phyloP scores from a whole-genome alignment of 345 rosid genomes.

The Excoecaria agallocha region DNA sequence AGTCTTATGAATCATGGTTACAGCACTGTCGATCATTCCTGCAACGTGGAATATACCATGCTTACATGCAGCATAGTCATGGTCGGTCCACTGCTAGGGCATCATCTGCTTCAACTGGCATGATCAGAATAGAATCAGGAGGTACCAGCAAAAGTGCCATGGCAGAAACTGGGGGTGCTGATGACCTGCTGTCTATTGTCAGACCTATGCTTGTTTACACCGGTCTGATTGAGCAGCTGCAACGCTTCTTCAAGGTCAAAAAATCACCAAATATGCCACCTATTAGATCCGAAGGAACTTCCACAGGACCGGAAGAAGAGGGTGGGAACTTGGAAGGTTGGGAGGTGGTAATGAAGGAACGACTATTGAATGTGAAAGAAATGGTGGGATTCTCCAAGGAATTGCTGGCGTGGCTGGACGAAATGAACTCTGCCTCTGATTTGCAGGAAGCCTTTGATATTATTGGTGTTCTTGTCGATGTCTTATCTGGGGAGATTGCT shows the following conservation, averaged over 20 bases:
- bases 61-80: constrained; percentile 84
- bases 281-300: constrained; percentile 43
- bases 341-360: constrained; percentile 80
- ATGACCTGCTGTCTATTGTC: constrained; percentile 62
- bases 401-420: constrained; percentile 77
- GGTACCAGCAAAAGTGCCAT: constrained; percentile 35
- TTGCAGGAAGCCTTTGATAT: constrained; percentile 91
- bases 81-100: constrained; percentile 49
- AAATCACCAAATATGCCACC: constrained; percentile 33
- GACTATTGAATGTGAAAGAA: constrained; percentile 63
- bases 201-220: constrained; percentile 85
- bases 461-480: constrained; percentile 69
- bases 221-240: constrained; percentile 92
- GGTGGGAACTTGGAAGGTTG: constrained; percentile 59
- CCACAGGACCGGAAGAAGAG: constrained; percentile 29
- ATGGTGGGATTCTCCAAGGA: constrained; percentile 86
- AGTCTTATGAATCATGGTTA: constrained; percentile 89
- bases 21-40: constrained; percentile 80
- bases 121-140: constrained; percentile 42
- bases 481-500: constrained; percentile 61
- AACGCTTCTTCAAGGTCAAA: constrained; percentile 67
- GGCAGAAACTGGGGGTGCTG: constrained; percentile 36
- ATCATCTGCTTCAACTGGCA: constrained; percentile 29
- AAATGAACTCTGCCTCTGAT: constrained; percentile 63
- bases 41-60: constrained; percentile 86